Evolutionary conservation across 2,329 filamentous ascomycete genomes (phyloP).

Genomic region (Teratosphaeria viscida): DNA sequence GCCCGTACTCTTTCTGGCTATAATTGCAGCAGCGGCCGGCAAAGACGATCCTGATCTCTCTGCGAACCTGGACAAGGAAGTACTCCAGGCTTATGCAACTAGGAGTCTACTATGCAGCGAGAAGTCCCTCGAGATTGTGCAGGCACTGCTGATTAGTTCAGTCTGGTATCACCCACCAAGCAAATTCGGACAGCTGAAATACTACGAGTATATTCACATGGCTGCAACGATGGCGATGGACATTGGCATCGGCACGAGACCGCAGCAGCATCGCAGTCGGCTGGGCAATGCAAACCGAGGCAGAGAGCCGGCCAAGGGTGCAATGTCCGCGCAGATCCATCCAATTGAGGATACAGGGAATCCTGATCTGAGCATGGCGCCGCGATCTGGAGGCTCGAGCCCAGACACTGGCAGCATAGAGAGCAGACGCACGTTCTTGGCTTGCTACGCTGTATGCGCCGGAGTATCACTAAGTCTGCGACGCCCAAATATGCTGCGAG

Average conservation of each 20-base stretch:
- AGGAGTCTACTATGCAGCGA: slow-evolving; percentile 39
- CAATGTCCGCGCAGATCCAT: slow-evolving; percentile 6
- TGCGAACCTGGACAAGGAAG: slow-evolving; percentile 36
- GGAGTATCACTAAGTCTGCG: slow-evolving; percentile 53
- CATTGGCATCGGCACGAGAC: slow-evolving; percentile 26
- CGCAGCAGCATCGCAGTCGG: slow-evolving; percentile 5
- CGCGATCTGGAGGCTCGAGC: slow-evolving; percentile 5
- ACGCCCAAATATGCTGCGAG: slow-evolving; percentile 50
- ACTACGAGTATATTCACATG: slow-evolving; percentile 44
- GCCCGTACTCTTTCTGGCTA: slow-evolving; percentile 59
- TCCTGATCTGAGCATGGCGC: slow-evolving; percentile 18
- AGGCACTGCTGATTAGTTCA: slow-evolving; percentile 39
- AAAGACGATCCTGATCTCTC: slow-evolving; percentile 42
- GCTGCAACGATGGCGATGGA: slow-evolving; percentile 42
- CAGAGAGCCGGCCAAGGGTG: not conserved
- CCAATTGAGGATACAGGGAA: slow-evolving; percentile 16
- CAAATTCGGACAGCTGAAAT: slow-evolving; percentile 34
- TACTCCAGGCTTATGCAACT: slow-evolving; percentile 39
- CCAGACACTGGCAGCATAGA: slow-evolving; percentile 47
- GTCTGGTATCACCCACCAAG: slow-evolving; percentile 42
- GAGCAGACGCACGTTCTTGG: slow-evolving; percentile 48
- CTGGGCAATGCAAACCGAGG: slow-evolving; percentile 5
- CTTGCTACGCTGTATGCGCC: slow-evolving; percentile 48
- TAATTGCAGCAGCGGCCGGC: slow-evolving; percentile 53
- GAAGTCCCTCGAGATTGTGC: slow-evolving; percentile 43